A percentile compares a stretch with the other conserved stretches of the same genome.
Evolutionary conservation across 208 protist species (phyloP).

Genomic region (Leishmania gerbilli): DNA sequence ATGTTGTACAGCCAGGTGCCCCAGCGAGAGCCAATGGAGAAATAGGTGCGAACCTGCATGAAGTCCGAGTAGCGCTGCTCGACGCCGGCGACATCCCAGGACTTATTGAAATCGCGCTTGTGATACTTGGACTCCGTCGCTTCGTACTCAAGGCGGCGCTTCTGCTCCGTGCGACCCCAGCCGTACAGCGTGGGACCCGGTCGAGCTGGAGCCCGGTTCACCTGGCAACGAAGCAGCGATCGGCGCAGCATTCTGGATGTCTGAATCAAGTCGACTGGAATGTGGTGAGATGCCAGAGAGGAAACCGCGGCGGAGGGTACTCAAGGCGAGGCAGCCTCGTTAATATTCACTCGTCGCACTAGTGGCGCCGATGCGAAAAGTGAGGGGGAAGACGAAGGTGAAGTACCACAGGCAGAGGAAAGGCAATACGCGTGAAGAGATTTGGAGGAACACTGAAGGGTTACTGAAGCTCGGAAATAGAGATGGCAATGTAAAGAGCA

Average conservation of each 20-base stretch:
- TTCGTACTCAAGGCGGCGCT: slow-evolving; percentile 92
- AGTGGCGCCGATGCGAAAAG: background rate
- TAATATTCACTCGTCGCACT: background rate
- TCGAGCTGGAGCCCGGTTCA: slow-evolving; percentile 84
- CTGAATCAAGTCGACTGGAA: background rate
- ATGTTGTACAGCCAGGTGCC: slow-evolving; percentile 92
- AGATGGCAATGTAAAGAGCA: background rate
- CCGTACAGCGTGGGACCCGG: slow-evolving; percentile 89
- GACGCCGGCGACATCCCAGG: slow-evolving; percentile 87
- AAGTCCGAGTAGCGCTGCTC: slow-evolving; percentile 91
- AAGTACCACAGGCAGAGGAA: background rate
- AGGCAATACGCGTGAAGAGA: background rate
- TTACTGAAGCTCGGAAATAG: background rate
- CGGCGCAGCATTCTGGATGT: slow-evolving; percentile 70
- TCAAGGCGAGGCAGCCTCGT: background rate
- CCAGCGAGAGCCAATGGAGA: slow-evolving; percentile 86
- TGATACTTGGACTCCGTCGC: slow-evolving; percentile 89
- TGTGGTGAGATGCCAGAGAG: background rate
- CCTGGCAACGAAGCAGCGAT: slow-evolving; percentile 56
- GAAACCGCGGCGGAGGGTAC: slow-evolving; percentile 1
- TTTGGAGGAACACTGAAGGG: background rate
- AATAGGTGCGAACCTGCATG: slow-evolving; percentile 90
- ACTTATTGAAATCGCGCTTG: slow-evolving; percentile 93
- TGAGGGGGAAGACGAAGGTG: background rate
- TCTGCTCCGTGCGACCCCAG: slow-evolving; percentile 90